Evolutionary conservation across 371 early-diverging fungal genomes (phyloP), one percentile per base, ranked within the genome.

Genomic region (Mortierella sp.): DNA sequence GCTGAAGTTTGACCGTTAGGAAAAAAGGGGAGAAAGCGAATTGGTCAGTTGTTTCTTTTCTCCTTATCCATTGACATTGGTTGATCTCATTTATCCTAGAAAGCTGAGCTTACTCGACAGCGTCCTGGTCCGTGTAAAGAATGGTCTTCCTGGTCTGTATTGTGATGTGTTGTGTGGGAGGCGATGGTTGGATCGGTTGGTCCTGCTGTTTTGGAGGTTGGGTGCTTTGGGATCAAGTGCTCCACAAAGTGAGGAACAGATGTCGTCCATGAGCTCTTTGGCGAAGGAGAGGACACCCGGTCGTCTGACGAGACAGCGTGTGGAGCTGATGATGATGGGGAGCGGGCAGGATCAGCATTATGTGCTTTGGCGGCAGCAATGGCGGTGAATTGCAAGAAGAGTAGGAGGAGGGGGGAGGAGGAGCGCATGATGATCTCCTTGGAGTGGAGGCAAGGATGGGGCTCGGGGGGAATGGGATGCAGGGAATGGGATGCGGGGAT

Each of bases 1-100:
- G 91, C 92, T 92, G 77, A 2, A 48, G 46, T 5, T 21, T 16
- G 17, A 0, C 34, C 34, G 34, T 34, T 34, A 10, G 10, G 29
- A 43, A 14, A 51, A 50, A 28, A 21, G n/a, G 16, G n/a, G n/a
- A 49, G 40, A 59, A 59, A 50, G 29, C 24, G 31, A 0, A 10
- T 43, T n/a, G 40, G 44, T 49, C 34, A 34, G 48, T 25, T 47
- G 14, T 22, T 6, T 19, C 10, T 6, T n/a, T n/a, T n/a, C n/a
- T n/a, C n/a, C n/a, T n/a, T n/a, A n/a, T n/a, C n/a, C n/a, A n/a
- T n/a, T n/a, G n/a, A n/a, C n/a, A n/a, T n/a, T n/a, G n/a, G 19
- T 6, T 45, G 45, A 45, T 19, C 45, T 19, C 19, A 6, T 17
- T 17, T 16, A n/a, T 34, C 34, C 34, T 34, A 34, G 7, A 34